These are phyloP conservation scores for Psophocarpus tetragonolobus DNA, from an alignment of 306 rosid genomes.

Conservation along the genomic window DNA sequence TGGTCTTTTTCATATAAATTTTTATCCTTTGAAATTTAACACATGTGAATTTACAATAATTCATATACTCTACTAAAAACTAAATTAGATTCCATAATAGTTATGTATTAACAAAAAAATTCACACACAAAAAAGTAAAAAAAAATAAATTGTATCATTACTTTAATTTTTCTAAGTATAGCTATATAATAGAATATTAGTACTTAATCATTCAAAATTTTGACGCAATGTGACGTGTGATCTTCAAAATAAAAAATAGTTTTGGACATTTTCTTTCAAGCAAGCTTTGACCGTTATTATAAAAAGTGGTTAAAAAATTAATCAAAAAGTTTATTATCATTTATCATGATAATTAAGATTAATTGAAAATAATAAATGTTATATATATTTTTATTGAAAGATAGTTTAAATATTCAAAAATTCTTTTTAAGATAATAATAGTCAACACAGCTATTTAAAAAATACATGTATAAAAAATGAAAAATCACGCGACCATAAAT, in stretches of 20 bases:
- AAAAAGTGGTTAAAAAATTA: neutral
- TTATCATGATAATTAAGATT: neutral
- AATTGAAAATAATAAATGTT: neutral
- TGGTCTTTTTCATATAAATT: too few species aligned
- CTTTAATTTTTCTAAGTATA: neutral
- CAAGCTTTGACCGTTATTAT: too few species aligned
- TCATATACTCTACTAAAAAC: too few species aligned
- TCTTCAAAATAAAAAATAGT: neutral
- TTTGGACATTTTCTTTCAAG: neutral
- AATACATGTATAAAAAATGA: neutral
- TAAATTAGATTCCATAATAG: too few species aligned
- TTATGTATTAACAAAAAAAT: neutral
- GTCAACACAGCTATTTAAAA: neutral
- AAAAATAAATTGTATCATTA: neutral
- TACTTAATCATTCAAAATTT: neutral
- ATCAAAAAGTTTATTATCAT: neutral
- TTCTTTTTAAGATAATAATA: neutral
- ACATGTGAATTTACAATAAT: too few species aligned
- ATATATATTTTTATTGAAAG: neutral
- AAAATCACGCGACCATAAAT: neutral
- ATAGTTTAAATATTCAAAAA: neutral
- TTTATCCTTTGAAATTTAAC: too few species aligned
- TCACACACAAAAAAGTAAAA: too few species aligned
- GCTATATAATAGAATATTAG: neutral
- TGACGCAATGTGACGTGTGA: neutral